phyloP scores from a whole-genome alignment of 2,329 filamentous ascomycete genomes.

The Nigrospora oryzae region DNA sequence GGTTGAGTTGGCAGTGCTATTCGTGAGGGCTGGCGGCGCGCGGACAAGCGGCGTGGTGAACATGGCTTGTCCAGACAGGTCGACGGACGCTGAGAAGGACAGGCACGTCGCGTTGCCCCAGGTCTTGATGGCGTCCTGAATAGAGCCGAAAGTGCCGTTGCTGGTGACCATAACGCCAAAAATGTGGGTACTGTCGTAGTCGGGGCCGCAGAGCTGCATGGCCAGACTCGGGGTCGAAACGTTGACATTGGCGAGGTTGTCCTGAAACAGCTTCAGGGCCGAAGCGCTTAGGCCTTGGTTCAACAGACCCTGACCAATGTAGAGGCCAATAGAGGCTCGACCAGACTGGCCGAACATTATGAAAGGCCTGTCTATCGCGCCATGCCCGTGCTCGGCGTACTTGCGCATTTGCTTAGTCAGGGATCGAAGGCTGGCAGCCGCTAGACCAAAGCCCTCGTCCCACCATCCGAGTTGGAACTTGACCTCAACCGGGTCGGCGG shows the following conservation, averaged over 20 bases:
- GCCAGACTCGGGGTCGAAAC: constrained; percentile 17
- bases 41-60: too few relatives aligned
- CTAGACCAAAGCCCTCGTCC: background rate
- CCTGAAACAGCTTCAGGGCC: constrained; percentile 18
- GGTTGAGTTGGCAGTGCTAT: too few relatives aligned
- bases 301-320: constrained; percentile 22
- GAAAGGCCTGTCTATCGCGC: constrained; percentile 8
- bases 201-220: constrained; percentile 25
- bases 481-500: constrained; percentile 1
- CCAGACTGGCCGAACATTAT: constrained; percentile 20
- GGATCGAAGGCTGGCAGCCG: constrained; percentile 7
- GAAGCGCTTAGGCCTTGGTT: constrained; percentile 14
- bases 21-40: too few relatives aligned
- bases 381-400: constrained; percentile 16
- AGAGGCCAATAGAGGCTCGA: constrained; percentile 21
- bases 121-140: constrained; percentile 19
- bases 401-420: constrained; percentile 17
- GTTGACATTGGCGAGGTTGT: constrained; percentile 12
- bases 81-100: constrained; percentile 9
- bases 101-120: constrained; percentile 19
- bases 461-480: constrained; percentile 6
- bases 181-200: constrained; percentile 18
- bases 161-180: constrained; percentile 24
- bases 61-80: constrained; percentile 3
- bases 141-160: constrained; percentile 18